phyloP scores from a whole-genome alignment of 2,329 filamentous ascomycete species.

The Zelopaecilomyces penicillatus region DNA sequence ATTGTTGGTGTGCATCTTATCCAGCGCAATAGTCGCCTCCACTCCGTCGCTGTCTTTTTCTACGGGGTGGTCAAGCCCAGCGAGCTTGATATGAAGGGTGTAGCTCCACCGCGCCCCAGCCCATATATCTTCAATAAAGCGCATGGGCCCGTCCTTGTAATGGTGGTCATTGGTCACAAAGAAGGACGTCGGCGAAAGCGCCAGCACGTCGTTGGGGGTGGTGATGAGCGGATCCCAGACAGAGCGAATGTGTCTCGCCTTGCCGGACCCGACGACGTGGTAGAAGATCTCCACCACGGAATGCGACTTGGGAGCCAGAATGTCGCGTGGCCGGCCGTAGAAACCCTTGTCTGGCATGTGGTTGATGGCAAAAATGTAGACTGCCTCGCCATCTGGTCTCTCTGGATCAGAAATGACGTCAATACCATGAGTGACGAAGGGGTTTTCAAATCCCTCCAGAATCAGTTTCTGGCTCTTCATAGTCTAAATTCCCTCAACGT shows the following conservation, averaged over 20 bases:
- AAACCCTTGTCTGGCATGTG: conserved; percentile 44
- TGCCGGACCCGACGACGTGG: conserved; percentile 36
- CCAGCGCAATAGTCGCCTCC: conserved; percentile 33
- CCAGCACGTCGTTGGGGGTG: conserved; percentile 52
- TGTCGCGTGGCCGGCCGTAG: conserved; percentile 11
- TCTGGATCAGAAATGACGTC: conserved; percentile 46
- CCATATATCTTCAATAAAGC: conserved; percentile 38
- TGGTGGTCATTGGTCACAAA: conserved; percentile 54
- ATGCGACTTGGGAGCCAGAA: conserved; percentile 29
- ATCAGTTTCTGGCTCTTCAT: conserved; percentile 35
- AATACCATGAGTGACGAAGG: conserved; percentile 53
- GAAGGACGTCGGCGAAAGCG: conserved; percentile 36
- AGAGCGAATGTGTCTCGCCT: conserved; percentile 40
- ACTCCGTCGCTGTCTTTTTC: conserved; percentile 26
- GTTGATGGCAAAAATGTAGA: conserved; percentile 55
- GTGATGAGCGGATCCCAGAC: conserved; percentile 43
- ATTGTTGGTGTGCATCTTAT: conserved; percentile 44
- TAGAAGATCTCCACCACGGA: conserved; percentile 53
- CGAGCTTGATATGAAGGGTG: conserved; percentile 36
- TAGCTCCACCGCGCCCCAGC: conserved; percentile 38
- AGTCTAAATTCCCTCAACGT: conserved; percentile 20
- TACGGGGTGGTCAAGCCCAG: conserved; percentile 10
- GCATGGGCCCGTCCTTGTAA: conserved; percentile 39
- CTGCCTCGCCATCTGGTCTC: conserved; percentile 23
- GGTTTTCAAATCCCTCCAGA: conserved; percentile 31